Evolutionary conservation across 306 rosid species (phyloP).

Genomic region (Dicorynia guianensis): DNA sequence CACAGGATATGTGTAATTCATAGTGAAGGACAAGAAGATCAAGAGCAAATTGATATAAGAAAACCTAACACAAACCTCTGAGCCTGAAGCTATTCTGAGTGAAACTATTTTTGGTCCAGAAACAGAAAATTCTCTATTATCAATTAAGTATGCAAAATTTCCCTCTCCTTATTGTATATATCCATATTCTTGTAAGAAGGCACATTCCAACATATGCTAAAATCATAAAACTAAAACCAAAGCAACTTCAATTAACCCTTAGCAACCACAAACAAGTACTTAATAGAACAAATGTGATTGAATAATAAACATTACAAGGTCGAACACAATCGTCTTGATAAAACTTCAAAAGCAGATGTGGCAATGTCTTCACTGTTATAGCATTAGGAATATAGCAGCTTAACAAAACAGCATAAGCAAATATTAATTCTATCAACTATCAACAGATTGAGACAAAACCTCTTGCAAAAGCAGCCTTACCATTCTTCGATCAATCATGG

Average conservation of each 20-base stretch:
- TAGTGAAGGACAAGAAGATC: neutral
- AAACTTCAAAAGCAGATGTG: neutral
- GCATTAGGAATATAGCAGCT: neutral
- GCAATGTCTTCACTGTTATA: neutral
- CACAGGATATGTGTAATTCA: neutral
- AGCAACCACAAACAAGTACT: neutral
- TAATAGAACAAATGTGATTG: neutral
- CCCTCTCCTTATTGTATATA: neutral
- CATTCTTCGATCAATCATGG: constrained; percentile 93
- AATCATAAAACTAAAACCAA: neutral
- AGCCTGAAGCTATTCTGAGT: too few species aligned
- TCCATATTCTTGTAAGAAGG: neutral
- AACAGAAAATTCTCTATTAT: neutral
- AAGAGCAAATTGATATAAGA: neutral
- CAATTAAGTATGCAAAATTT: neutral
- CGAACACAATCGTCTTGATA: neutral
- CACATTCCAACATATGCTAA: neutral
- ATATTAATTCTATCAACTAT: neutral
- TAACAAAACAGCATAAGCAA: neutral
- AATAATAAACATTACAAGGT: neutral
- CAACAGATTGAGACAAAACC: constrained; percentile 25
- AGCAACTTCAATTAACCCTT: neutral
- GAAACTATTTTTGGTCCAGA: neutral
- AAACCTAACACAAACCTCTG: neutral
- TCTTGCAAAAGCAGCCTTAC: constrained; percentile 50